Evolutionary conservation across 2,329 filamentous ascomycete genomes (phyloP).

Genomic region (Phyllachora maydis): DNA sequence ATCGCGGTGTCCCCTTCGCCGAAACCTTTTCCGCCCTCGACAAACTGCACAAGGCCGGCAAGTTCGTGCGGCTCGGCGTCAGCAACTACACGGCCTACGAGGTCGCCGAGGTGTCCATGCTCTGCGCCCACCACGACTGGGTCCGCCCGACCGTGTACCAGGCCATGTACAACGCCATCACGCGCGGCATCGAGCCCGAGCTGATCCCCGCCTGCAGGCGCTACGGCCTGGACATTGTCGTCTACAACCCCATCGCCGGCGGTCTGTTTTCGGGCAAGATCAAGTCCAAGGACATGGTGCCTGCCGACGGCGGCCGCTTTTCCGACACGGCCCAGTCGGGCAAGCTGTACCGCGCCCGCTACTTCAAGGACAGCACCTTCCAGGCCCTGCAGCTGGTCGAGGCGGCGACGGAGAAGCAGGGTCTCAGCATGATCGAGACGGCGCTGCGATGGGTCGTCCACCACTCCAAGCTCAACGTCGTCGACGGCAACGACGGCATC

Average conservation of each 20-base stretch:
- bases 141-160: conserved; percentile 55
- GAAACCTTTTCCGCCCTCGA: conserved; percentile 49
- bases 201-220: conserved; percentile 42
- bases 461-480: conserved; percentile 31
- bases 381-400: conserved; percentile 42
- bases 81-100: conserved; percentile 60
- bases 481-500: conserved; percentile 17
- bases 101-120: conserved; percentile 52
- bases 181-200: conserved; percentile 34
- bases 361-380: conserved; percentile 38
- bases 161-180: conserved; percentile 45
- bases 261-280: conserved; percentile 47
- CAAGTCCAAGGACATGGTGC: conserved; percentile 8
- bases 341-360: conserved; percentile 33
- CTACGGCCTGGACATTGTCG: conserved; percentile 47
- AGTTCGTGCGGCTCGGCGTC: conserved; percentile 50
- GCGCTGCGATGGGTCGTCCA: conserved; percentile 47
- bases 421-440: conserved; percentile 40
- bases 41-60: conserved; percentile 47
- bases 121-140: conserved; percentile 47
- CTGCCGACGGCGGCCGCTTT: conserved; percentile 10
- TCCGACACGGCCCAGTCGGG: conserved; percentile 14
- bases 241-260: conserved; percentile 54
- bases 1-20: conserved; percentile 38
- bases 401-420: conserved; percentile 38